A percentile compares a stretch with the other conserved stretches of the same genome.
Conservation (phyloP, 352 stramenopile species). For the Globisporangium sylvaticum region DNA sequence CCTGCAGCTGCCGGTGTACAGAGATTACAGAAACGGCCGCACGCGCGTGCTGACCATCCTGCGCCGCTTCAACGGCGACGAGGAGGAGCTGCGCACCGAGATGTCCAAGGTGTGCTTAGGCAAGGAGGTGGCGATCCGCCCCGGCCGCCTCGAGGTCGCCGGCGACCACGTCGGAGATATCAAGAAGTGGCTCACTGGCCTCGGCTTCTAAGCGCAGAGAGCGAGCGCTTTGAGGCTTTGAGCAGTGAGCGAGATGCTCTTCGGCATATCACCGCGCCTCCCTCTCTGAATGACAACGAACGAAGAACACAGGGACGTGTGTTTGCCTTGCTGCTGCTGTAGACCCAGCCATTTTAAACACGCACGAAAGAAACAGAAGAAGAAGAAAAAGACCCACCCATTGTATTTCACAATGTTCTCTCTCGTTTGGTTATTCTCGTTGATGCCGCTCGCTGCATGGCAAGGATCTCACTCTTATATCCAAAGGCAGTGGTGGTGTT, state of each 20-base stretch:
- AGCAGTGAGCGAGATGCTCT: neutral
- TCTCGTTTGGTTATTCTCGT: neutral
- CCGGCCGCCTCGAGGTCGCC: conserved; percentile 72
- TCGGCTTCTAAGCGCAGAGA: conserved; percentile 61
- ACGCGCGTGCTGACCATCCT: conserved; percentile 86
- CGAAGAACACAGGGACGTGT: neutral
- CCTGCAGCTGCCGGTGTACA: conserved; percentile 83
- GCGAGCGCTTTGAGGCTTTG: neutral
- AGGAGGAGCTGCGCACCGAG: conserved; percentile 67
- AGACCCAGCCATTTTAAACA: neutral
- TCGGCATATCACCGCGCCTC: neutral
- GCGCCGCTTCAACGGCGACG: conserved; percentile 76
- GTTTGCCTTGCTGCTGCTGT: neutral
- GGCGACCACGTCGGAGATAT: conserved; percentile 67
- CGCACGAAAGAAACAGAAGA: neutral
- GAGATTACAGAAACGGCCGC: conserved; percentile 80
- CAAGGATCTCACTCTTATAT: too few relatives aligned
- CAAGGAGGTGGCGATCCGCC: conserved; percentile 64
- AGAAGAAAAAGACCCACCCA: neutral
- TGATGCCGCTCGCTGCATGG: neutral
- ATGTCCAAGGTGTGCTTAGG: conserved; percentile 85
- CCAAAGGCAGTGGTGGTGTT: neutral
- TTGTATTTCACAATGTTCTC: neutral
- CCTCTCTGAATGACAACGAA: neutral
- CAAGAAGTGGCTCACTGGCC: conserved; percentile 81